Base-by-base conservation (phyloP, 1,284 basidiomycete species). In the Ustilago tritici region DNA sequence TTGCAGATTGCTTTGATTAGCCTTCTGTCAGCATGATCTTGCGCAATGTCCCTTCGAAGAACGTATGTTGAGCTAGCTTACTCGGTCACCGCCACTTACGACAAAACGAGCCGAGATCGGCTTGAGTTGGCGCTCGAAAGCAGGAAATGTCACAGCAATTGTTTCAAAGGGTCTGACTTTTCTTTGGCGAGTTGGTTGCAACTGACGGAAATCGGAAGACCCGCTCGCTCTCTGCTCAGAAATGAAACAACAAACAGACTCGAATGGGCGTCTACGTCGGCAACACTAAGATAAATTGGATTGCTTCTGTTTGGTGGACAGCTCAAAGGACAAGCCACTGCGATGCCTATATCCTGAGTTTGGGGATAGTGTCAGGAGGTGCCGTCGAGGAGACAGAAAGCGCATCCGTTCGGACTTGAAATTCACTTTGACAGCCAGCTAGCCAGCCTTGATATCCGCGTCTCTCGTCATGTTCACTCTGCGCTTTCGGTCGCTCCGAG, bases 331-430 rank as follows among this genome's bases (percentile, higher is more conserved):
- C 31, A 17, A 31, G 14, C 31, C 34, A n/a, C 35, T 41, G 54
- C 54, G 35, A 56, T 40, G 54, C 54, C 41, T 38, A 23, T 41
- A 23, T 40, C 12, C 54, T 12, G n/a, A 8, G 8, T 4, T 31
- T 28, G 49, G 52, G 52, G 14, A 54, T 9, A 4, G n/a, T 17
- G 56, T 58, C 56, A 58, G 56, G 56, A 47, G 56, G 15, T 14
- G 56, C 56, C 32, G 56, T 43, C 41, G 19, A 43, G 56, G 56
- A 31, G 17, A 32, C 56, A 40, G 34, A 49, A n/a, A 35, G 31
- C 31, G n/a, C 49, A 50, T 8, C 35, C 11, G n/a, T 54, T 34
- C 35, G 52, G 17, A 54, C 52, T 35, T 36, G 52, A 36, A 54
- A n/a, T 36, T 54, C 2, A 6, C 19, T 34, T 54, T 38, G 52